These are phyloP conservation scores for Phaeotremella fagi DNA, from an alignment of 768 basidiomycete species.

Conservation along the genomic window DNA sequence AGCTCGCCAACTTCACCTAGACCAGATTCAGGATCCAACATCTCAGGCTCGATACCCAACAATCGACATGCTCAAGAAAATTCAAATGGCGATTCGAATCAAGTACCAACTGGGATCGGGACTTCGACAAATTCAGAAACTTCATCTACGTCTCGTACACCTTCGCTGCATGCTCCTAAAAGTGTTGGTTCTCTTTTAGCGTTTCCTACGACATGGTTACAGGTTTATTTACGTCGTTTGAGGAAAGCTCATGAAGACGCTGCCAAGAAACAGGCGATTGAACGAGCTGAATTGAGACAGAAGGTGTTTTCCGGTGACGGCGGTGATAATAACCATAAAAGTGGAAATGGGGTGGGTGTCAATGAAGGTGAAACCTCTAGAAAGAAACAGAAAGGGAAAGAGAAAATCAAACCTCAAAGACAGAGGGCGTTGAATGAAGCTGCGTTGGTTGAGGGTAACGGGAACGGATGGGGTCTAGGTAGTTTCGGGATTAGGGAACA, in stretches of 20 bases:
- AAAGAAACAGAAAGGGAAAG: background rate
- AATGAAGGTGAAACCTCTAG: background rate
- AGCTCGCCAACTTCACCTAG: background rate
- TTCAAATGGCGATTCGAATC: slow-evolving; percentile 19
- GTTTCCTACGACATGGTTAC: slow-evolving; percentile 38
- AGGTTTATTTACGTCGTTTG: slow-evolving; percentile 38
- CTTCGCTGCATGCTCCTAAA: slow-evolving; percentile 36
- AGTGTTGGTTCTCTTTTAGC: slow-evolving; percentile 33
- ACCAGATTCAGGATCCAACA: background rate
- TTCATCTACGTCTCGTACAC: slow-evolving; percentile 37
- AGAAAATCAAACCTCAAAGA: background rate
- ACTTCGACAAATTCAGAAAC: slow-evolving; percentile 32
- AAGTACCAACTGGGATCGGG: background rate
- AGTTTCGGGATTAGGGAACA: slow-evolving; percentile 58
- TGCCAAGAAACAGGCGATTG: slow-evolving; percentile 34
- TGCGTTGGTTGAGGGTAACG: slow-evolving; percentile 31
- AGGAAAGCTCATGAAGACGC: slow-evolving; percentile 43
- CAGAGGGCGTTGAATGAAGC: background rate
- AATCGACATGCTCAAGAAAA: too few species aligned
- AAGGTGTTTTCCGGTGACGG: slow-evolving; percentile 51
- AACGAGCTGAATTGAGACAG: slow-evolving; percentile 28
- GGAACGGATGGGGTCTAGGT: slow-evolving; percentile 68
- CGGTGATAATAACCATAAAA: slow-evolving; percentile 54
- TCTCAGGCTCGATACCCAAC: slow-evolving; percentile 4
- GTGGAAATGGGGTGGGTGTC: background rate